Conservation (phyloP, 768 basidiomycete genomes). For the Tylopilus felleus region DNA sequence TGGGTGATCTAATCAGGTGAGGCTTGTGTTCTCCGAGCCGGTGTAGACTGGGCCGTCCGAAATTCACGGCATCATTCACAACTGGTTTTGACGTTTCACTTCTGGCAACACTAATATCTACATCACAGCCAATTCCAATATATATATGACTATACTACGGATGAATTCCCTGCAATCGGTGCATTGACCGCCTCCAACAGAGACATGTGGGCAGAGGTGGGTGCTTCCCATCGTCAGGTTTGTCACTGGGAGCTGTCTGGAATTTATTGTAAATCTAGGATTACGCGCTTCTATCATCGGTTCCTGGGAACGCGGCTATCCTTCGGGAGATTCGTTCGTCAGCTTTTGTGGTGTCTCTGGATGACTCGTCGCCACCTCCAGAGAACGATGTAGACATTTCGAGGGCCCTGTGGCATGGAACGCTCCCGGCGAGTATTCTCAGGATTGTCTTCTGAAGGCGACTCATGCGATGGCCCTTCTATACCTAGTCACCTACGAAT, state of each 20-base stretch:
- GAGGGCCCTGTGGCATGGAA: slow-evolving; percentile 80
- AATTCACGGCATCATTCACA: neutral
- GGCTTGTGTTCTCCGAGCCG: slow-evolving; percentile 11
- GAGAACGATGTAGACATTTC: slow-evolving; percentile 54
- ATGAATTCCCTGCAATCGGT: slow-evolving; percentile 71
- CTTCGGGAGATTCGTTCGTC: slow-evolving; percentile 77
- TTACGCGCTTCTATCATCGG: slow-evolving; percentile 56
- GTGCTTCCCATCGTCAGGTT: neutral
- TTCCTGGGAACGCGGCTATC: slow-evolving; percentile 59
- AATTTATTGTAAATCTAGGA: slow-evolving; percentile 42
- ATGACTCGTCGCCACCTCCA: slow-evolving; percentile 49
- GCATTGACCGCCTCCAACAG: slow-evolving; percentile 75
- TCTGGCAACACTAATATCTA: slow-evolving; percentile 5
- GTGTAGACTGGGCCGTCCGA: neutral
- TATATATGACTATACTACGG: slow-evolving; percentile 61
- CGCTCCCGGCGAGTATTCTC: slow-evolving; percentile 40
- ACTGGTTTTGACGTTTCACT: too few relatives aligned
- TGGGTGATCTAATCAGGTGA: slow-evolving; percentile 62
- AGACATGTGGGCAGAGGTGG: slow-evolving; percentile 85
- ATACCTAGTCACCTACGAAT: slow-evolving; percentile 24
- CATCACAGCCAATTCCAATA: slow-evolving; percentile 60
- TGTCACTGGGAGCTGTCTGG: neutral
- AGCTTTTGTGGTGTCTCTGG: slow-evolving; percentile 81
- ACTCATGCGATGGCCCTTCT: neutral
- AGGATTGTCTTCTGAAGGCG: neutral